A percentile compares a stretch with the other conserved stretches of the same genome.
Evolutionary conservation across 2,329 filamentous ascomycete species (phyloP).

Genomic region (Pseudonectria buxi): DNA sequence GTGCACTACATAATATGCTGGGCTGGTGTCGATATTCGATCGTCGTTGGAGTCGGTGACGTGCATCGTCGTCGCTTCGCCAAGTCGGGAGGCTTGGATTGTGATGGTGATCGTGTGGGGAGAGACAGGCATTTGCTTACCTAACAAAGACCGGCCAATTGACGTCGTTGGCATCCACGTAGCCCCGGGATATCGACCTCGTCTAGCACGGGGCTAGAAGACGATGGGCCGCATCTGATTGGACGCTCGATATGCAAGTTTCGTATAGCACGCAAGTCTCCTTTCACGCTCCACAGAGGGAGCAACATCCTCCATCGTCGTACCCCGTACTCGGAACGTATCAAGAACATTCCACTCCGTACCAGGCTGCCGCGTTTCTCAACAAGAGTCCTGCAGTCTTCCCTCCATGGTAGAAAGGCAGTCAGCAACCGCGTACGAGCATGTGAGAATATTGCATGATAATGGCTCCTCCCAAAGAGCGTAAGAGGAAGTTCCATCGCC

Average conservation of each 20-base stretch:
- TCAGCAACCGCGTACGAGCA: not conserved
- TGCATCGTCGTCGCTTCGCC: not conserved
- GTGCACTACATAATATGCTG: no score
- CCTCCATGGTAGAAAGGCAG: not conserved
- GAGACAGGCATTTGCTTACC: no score
- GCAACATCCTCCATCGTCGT: no score
- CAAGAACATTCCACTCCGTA: no score
- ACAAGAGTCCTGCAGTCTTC: not conserved
- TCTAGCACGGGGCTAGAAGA: no score
- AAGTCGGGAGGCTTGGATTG: not conserved
- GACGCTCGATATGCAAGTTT: conserved; percentile 12
- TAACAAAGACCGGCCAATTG: not conserved
- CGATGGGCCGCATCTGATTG: conserved; percentile 5
- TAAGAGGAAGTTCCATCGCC: conserved; percentile 31
- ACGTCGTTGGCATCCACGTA: not conserved
- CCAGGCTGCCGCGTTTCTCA: no score
- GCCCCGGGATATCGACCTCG: not conserved
- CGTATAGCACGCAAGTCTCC: conserved; percentile 9
- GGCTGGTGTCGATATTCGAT: no score
- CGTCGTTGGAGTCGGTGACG: not conserved
- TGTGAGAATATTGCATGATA: conserved; percentile 9
- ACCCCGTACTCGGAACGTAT: no score
- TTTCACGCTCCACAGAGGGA: not conserved
- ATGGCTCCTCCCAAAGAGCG: conserved; percentile 31
- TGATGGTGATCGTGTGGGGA: no score